Evolutionary conservation across 148 eudicot genomes (phyloP), one percentile per base, ranked within the genome.

Genomic region (Cornus kousa): DNA sequence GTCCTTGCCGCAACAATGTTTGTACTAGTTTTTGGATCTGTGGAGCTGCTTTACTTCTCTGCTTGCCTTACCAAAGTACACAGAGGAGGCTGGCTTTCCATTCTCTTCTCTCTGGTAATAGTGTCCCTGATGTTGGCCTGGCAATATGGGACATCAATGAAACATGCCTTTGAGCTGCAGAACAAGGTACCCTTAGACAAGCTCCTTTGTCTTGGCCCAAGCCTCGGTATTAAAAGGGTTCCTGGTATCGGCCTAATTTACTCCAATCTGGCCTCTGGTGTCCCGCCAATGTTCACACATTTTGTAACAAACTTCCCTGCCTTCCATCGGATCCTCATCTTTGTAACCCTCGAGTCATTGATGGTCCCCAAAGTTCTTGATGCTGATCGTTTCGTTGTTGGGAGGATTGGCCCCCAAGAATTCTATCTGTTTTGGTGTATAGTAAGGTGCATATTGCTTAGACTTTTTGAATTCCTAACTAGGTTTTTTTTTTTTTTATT

Each of bases 51-150:
- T 1, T 86, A 86, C 50, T 75, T 88, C 59, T 88, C 90, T 1
- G 82, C 90, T 7, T 79, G 85, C 59, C 76, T 88, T 9, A 55
- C 62, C 1, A 82, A 84, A 48, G 72, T 88, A 17, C 85, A 79
- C 70, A 72, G 79, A 80, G 90, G 88, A 74, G 90, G 87, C 24
- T 88, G 90, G 90, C 85, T 88, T 43, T 87, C 90, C 20, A n/a
- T 87, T 67, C 43, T 74, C 65, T 83, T 83, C 33, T 82, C 90
- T 65, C 60, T 87, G 8, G 55, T 83, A 19, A 76, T 83, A 14
- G 67, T 87, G 40, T 72, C 75, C 20, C 62, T 87, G 70, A 87
- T 87, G 90, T 73, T 72, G 48, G 67, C 74, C 43, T 85, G 90
- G 90, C 78, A 81, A 46, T 87, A 87, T 53, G 90, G 90, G 10